Evolutionary conservation across 2,329 filamentous ascomycete genomes (phyloP).

Genomic region (Helotiales sp.): DNA sequence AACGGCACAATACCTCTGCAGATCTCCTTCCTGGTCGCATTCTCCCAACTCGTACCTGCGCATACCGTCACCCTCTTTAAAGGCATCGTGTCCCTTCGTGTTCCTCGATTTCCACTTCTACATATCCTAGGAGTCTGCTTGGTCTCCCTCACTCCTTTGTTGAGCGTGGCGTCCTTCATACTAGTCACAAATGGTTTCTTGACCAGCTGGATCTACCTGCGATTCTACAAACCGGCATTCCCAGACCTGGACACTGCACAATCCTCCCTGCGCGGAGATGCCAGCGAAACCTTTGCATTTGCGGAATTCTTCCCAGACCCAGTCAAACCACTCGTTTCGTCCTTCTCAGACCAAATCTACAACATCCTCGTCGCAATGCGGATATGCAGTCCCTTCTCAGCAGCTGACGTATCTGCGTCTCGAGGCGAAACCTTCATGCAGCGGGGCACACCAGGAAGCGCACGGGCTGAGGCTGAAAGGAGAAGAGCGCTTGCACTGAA

Average conservation of each 20-base stretch:
- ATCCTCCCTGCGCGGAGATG: constrained; percentile 76
- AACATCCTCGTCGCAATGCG: constrained; percentile 70
- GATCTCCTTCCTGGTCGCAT: constrained; percentile 91
- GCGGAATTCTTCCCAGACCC: constrained; percentile 91
- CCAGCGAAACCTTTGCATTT: constrained; percentile 94
- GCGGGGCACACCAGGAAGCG: constrained; percentile 60
- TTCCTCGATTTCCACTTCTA: constrained; percentile 70
- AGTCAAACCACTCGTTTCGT: constrained; percentile 73
- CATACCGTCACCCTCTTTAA: constrained; percentile 95
- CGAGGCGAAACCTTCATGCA: constrained; percentile 63
- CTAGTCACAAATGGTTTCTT: constrained; percentile 81
- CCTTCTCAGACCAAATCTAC: constrained; percentile 75
- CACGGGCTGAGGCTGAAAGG: constrained; percentile 88
- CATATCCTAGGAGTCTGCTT: constrained; percentile 74
- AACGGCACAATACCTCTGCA: constrained; percentile 88
- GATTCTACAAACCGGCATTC: constrained; percentile 84
- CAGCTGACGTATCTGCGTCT: constrained; percentile 74
- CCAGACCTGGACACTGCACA: constrained; percentile 67
- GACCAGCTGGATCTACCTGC: constrained; percentile 90
- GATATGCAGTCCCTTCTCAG: constrained; percentile 83
- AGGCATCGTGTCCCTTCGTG: constrained; percentile 83
- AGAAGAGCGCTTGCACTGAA: constrained; percentile 86
- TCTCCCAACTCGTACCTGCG: constrained; percentile 95
- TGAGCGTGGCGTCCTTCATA: constrained; percentile 70
- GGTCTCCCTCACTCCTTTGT: constrained; percentile 61